A percentile compares a stretch with the other conserved stretches of the same genome.
phyloP scores from a whole-genome alignment of 495 filamentous ascomycete species.

The Cudoniella acicularis region DNA sequence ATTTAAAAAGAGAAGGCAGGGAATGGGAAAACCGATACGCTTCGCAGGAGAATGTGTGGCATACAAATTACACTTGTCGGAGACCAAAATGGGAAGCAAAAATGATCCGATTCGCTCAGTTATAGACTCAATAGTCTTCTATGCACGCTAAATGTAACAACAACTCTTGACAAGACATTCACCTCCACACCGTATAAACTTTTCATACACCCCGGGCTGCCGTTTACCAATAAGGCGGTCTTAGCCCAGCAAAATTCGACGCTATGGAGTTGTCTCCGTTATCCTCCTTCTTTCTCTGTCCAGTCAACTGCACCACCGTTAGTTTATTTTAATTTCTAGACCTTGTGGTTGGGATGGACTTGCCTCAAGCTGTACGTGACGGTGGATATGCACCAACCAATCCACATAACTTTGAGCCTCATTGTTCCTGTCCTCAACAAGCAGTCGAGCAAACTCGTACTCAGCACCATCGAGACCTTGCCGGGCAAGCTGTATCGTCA shows the following conservation, averaged over 20 bases:
- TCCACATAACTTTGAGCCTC: constrained; percentile 98
- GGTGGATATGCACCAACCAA: constrained; percentile 95
- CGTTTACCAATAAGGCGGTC: constrained; percentile 64
- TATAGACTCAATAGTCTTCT: background rate
- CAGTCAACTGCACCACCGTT: constrained; percentile 49
- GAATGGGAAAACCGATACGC: too few species aligned
- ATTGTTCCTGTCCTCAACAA: constrained; percentile 95
- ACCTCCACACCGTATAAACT: background rate
- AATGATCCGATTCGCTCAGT: background rate
- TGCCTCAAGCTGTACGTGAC: constrained; percentile 85
- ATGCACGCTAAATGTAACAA: constrained; percentile 15
- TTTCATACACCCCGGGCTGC: background rate
- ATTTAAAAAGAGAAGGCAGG: too few species aligned
- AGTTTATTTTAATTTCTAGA: constrained; percentile 18
- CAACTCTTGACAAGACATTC: background rate
- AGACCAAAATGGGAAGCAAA: too few species aligned
- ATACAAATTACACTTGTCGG: too few species aligned
- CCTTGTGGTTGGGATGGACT: constrained; percentile 34
- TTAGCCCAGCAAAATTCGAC: constrained; percentile 63
- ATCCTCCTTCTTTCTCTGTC: constrained; percentile 75
- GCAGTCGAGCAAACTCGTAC: constrained; percentile 87
- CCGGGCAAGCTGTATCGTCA: constrained; percentile 85
- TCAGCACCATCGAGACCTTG: constrained; percentile 95
- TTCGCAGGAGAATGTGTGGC: too few species aligned
- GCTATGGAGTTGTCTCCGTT: constrained; percentile 49